Percentiles rank a stretch among this genome's conserved stretches.
Conservation (phyloP, 2,329 filamentous ascomycete genomes). For the Aurifilum marmelostoma region DNA sequence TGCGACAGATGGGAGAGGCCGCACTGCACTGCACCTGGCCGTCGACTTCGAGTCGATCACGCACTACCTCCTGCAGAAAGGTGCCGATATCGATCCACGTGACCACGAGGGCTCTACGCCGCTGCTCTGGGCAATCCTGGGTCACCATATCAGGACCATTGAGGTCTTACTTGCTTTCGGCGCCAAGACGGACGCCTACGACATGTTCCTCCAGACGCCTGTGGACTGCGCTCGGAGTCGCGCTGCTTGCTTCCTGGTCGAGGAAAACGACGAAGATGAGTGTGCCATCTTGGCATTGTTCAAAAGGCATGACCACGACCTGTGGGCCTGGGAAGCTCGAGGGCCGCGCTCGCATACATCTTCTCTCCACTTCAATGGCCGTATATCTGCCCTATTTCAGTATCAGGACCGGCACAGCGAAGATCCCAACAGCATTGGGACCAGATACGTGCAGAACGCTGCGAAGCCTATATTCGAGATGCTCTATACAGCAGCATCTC, state of each 20-base stretch:
- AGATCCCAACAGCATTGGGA: neutral
- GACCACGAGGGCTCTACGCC: neutral
- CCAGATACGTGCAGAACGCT: neutral
- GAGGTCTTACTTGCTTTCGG: neutral
- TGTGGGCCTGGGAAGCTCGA: neutral
- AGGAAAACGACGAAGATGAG: neutral
- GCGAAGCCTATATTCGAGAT: neutral
- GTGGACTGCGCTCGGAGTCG: neutral
- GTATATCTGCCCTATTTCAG: neutral
- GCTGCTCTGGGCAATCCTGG: neutral
- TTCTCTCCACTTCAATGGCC: neutral
- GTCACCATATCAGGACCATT: neutral
- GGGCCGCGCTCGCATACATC: neutral
- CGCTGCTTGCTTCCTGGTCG: neutral
- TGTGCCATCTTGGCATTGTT: neutral
- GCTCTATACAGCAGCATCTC: neutral
- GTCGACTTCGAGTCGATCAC: neutral
- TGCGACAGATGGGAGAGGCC: neutral
- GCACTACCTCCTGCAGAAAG: neutral
- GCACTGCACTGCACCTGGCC: neutral
- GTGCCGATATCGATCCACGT: neutral
- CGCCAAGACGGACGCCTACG: neutral
- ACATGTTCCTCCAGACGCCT: constrained; percentile 4
- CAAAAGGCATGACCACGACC: neutral
- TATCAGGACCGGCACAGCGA: neutral